Conservation (phyloP, 2,329 filamentous ascomycete genomes). For the Harringtonia aguacate region DNA sequence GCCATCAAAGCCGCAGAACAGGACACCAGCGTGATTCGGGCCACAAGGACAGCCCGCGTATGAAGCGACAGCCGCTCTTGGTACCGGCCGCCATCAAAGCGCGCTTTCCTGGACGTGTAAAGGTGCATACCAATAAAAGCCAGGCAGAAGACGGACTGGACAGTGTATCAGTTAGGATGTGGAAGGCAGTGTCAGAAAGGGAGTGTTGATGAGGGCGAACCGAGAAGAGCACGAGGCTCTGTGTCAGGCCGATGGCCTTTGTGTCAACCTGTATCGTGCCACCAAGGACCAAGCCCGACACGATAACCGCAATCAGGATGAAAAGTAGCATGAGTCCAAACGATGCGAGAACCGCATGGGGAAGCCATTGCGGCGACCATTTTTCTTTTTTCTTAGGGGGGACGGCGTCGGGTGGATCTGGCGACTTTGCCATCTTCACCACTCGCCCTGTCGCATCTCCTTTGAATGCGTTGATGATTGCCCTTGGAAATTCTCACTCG, state of each 20-base stretch:
- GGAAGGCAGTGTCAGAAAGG: too few relatives aligned
- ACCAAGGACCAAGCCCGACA: constrained; percentile 14
- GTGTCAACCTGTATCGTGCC: constrained; percentile 10
- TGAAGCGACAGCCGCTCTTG: constrained; percentile 19
- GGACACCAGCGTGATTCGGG: constrained; percentile 15
- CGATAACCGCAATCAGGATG: constrained; percentile 11
- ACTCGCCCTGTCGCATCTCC: background rate
- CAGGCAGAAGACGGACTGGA: constrained; percentile 17
- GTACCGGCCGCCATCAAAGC: constrained; percentile 13
- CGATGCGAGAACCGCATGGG: constrained; percentile 6
- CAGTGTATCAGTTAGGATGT: background rate
- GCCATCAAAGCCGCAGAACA: constrained; percentile 19
- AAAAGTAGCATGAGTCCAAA: constrained; percentile 10
- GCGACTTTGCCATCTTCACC: background rate
- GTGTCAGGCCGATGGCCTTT: constrained; percentile 12
- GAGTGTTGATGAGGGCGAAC: constrained; percentile 1
- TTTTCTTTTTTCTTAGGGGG: background rate
- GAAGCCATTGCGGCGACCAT: constrained; percentile 5
- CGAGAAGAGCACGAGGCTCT: constrained; percentile 15
- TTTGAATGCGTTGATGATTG: too few relatives aligned
- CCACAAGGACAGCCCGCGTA: constrained; percentile 18
- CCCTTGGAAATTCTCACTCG: too few relatives aligned
- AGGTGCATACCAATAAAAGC: constrained; percentile 21
- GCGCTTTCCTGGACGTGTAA: constrained; percentile 15
- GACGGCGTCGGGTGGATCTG: too few relatives aligned